Evolutionary conservation across 352 stramenopile genomes (phyloP), one percentile per base, ranked within the genome.

Genomic region (Phytophthora kernoviae): DNA sequence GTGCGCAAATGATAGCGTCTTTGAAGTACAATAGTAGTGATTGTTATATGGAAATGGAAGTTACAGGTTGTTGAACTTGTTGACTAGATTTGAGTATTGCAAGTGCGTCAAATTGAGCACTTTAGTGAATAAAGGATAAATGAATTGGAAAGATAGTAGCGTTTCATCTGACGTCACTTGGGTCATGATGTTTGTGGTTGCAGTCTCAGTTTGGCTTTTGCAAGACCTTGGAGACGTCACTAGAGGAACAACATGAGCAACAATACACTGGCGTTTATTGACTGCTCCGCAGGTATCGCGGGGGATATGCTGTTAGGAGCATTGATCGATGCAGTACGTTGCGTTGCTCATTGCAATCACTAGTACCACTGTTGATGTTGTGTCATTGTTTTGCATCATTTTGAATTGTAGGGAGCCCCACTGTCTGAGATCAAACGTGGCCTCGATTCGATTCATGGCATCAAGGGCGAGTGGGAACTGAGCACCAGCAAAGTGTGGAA

Each of bases 281-380:
- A 98, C 64, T 96, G 88, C 75, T 96, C 91, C 12, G 88, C 82
- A 14, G 91, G 91, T 26, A 83, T 95, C 43, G 91, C 91, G 18
- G 91, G 91, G 24, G 91, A 97, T 71, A 97, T 97, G 91, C 77
- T 97, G 21, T 79, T 97, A 1, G 91, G 83, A 24, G 84, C 87
- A 26, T 66, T 97, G 37, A 87, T 97, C 39, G 90, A 97, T 40
- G 91, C 91, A 10, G 86, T 95, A 52, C 22, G 78, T 75, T 53
- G 30, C 32, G 17, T 33, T 32, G n/a, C n/a, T 26, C 2, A 22
- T 34, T 21, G 15, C 27, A 2, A 37, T 47, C 17, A n/a, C 20
- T 15, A 30, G 27, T 47, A 1, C 58, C 24, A 60, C 6, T 7
- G 24, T 18, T 20, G 14, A 5, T 36, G 33, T 4, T 14, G 22